A percentile compares a stretch with the other conserved stretches of the same genome.
phyloP scores from a whole-genome alignment of 495 filamentous ascomycete species.

The Polyplosphaeria fusca region DNA sequence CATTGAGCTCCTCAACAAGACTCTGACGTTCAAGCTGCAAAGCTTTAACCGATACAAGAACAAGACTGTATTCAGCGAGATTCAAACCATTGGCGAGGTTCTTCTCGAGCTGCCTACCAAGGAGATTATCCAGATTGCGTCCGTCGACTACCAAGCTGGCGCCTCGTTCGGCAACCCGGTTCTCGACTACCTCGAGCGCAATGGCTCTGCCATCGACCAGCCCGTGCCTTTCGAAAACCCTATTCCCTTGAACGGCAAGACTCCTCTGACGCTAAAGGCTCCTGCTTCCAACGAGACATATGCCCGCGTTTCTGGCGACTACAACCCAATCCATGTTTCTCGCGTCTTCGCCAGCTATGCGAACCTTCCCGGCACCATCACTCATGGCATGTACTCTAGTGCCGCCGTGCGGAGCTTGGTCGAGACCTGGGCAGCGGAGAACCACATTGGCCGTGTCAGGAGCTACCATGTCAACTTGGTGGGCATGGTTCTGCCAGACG shows the following conservation, averaged over 20 bases:
- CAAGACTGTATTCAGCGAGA: conserved; percentile 84
- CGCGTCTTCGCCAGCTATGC: conserved; percentile 94
- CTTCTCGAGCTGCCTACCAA: conserved; percentile 94
- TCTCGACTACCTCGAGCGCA: conserved; percentile 88
- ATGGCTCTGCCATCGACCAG: conserved; percentile 92
- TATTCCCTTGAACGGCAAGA: conserved; percentile 91
- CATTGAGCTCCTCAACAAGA: conserved; percentile 82
- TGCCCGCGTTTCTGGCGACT: conserved; percentile 94
- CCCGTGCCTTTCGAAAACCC: conserved; percentile 96
- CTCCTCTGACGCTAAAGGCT: conserved; percentile 77
- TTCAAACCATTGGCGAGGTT: conserved; percentile 90
- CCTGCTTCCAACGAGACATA: conserved; percentile 98
- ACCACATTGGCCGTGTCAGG: conserved; percentile 93
- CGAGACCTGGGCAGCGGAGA: conserved; percentile 98
- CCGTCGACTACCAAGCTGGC: conserved; percentile 88
- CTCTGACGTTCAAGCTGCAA: conserved; percentile 92
- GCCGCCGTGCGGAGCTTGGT: conserved; percentile 97
- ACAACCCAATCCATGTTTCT: conserved; percentile 98
- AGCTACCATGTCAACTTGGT: conserved; percentile 94
- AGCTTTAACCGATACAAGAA: conserved; percentile 92
- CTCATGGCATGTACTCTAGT: conserved; percentile 98
- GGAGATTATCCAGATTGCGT: conserved; percentile 93
- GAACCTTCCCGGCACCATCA: conserved; percentile 92
- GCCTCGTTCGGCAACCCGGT: conserved; percentile 93
- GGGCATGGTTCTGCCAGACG: conserved; percentile 96